Base-by-base conservation (phyloP, 208 protist genomes). In the Acanthamoeba healyi region DNA sequence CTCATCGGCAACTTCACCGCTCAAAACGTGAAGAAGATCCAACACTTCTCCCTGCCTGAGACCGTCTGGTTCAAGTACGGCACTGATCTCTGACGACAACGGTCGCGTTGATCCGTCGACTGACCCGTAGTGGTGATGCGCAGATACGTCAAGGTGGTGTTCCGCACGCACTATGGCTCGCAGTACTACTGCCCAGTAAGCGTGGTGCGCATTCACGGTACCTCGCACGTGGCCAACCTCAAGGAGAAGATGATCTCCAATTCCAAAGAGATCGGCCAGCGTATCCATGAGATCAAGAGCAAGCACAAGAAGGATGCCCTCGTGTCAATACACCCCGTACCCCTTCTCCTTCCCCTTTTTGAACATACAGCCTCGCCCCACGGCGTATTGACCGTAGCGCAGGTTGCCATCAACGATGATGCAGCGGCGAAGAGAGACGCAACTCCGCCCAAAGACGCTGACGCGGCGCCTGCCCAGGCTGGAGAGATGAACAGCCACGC, bases 111-210 rank as follows among this genome's bases (percentile, higher is more conserved):
- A n/a, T 63, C 24, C 56, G 24, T 15, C 24, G 15, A 15, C 24
- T 63, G 56, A 63, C 19, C 56, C 56, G 24, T 63, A n/a, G 24
- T 63, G 56, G 56, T 24, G 24, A 63, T 90, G 7, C 9, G 22
- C 40, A 95, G 86, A 65, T 95, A 95, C 82, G 22, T 96, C 4
- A 95, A 94, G 63, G 84, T 96, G 26, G 65, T 72, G 29, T 77
- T 96, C 22, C n/a, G 89, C 29, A 94, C 89, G 15, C 92, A 96
- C 40, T 93, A 96, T 88, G 95, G 95, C n/a, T 54, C 77, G 63
- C 54, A 96, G 38, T 51, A 86, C 10, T 95, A 95, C 92, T 96
- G 95, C 58, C 87, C 95, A 15, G 26, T 96, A 2, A 95, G 92
- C 34, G 49, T 81, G 17, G 54, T 96, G 0, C 79, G 87, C 44